Percentiles rank a stretch among this genome's conserved stretches.
Conservation (phyloP, 2,329 filamentous ascomycete genomes). For the Stachybotrys echinatus region DNA sequence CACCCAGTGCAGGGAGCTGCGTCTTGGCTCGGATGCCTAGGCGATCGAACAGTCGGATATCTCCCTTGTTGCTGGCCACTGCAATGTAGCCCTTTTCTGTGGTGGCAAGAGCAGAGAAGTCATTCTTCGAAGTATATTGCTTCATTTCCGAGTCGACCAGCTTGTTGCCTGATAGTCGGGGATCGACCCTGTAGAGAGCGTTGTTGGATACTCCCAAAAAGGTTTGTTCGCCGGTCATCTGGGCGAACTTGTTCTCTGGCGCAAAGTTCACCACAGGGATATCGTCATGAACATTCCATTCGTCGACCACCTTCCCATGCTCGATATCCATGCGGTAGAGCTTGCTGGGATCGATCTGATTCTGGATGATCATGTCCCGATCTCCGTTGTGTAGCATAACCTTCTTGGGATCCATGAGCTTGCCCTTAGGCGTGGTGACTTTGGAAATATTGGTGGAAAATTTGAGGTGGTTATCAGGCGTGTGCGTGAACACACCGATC, state of each 20-base stretch:
- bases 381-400: slow-evolving; percentile 94
- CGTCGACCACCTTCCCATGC: slow-evolving; percentile 95
- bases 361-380: slow-evolving; percentile 83
- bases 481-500: slow-evolving; percentile 98
- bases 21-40: slow-evolving; percentile 97
- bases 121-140: slow-evolving; percentile 95
- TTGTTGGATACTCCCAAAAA: slow-evolving; percentile 93
- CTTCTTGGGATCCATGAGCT: slow-evolving; percentile 89
- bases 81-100: slow-evolving; percentile 97
- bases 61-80: slow-evolving; percentile 95
- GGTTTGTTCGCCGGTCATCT: slow-evolving; percentile 92
- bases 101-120: slow-evolving; percentile 89
- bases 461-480: slow-evolving; percentile 82
- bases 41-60: slow-evolving; percentile 93
- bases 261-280: slow-evolving; percentile 89
- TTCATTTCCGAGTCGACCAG: slow-evolving; percentile 90
- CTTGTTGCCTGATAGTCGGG: slow-evolving; percentile 83
- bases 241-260: slow-evolving; percentile 95
- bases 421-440: slow-evolving; percentile 81
- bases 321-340: slow-evolving; percentile 97
- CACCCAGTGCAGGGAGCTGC: slow-evolving; percentile 88
- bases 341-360: slow-evolving; percentile 76
- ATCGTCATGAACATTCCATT: slow-evolving; percentile 97
- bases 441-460: slow-evolving; percentile 98
- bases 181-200: slow-evolving; percentile 88